Evolutionary conservation across 805 yeast species (phyloP), one percentile per base, ranked within the genome.

Genomic region (Ogataea degrootiae): DNA sequence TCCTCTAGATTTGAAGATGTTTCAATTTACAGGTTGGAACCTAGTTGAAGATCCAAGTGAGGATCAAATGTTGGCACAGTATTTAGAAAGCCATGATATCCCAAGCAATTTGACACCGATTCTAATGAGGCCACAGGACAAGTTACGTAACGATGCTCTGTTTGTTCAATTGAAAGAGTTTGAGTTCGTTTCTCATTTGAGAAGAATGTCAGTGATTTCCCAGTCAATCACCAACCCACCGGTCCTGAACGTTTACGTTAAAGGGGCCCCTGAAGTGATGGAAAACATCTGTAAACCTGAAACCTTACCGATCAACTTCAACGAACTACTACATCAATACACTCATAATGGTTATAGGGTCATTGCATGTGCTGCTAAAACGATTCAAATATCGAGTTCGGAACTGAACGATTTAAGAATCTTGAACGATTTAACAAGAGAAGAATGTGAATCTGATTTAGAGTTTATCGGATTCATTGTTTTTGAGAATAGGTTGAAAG

Each of bases 201-300:
- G 99, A 63, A 74, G 99, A 59, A 92, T 92, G 97, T 83, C 94
- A 44, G 97, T 90, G 0, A 64, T 92, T 44, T 82, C 83, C 15
- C 77, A 78, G 48, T 70, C 73, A 1, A 68, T 66, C 37, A 57
- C 64, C 31, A 72, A 70, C 19, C 56, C 59, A 15, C 41, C 49
- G 4, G 37, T 46, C 7, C 36, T 58, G n/a, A 65, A 69, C 19
- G 79, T 82, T 0, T 84, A 79, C 61, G 89, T 94, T 12, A 94
- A 94, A 62, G 99, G 99, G 42, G 99, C 99, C 0, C 99, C 99
- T 0, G 99, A 94, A 62, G 87, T 91, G 11, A 87, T 94, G 75
- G 72, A 77, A 31, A 83, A 80, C 16, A 80, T 94, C 31, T 94
- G 99, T 67, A 69, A 71, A 15, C 80, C 84, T 1, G 79, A 76